Evolutionary conservation across 306 rosid species (phyloP), one percentile per base, ranked within the genome.

Genomic region (Quercus berberidifolia): DNA sequence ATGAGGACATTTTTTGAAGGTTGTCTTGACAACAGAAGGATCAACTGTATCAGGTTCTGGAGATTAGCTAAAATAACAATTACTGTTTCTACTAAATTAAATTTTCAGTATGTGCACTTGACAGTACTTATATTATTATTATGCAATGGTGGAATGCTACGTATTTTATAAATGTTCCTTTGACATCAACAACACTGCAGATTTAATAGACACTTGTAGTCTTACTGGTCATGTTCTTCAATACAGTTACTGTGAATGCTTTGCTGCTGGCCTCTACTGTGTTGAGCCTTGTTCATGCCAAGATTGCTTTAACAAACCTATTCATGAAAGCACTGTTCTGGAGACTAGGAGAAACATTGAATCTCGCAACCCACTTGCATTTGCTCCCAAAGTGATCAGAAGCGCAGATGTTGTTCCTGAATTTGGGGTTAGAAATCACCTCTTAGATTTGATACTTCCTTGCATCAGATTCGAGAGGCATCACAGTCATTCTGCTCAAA

Each of bases 231-330:
- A 51, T 78, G 51, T n/a, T 28, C 49, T 62, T 70, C 80, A 33
- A 20, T 75, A 83, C 90, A 94, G 97, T 74, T 91, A 94, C 78
- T 92, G 98, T 26, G 94, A 88, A 86, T 92, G 98, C 86, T 92
- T 94, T 85, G 97, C 97, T 62, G 93, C 97, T 23, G 96, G 97
- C 65, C 94, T 88, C 76, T 94, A 91, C 89, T 94, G 97, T 86
- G 87, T 83, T 62, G 98, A 91, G 79, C 88, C 97, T 55, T 94
- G 97, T 78, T 79, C 92, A 33, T 94, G 98, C 81, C 92, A 82
- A 55, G 91, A 90, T 11, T 94, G 98, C 81, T 87, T 91, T 83
- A 94, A 92, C 89, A 91, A 91, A 65, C 93, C 89, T 59, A 88
- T 92, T 68, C 91, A 92, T 79, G 93, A 88, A 80, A 92, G 92